A percentile compares a stretch with the other conserved stretches of the same genome.
Conservation (phyloP, 495 filamentous ascomycete species). For the Letharia lupina region DNA sequence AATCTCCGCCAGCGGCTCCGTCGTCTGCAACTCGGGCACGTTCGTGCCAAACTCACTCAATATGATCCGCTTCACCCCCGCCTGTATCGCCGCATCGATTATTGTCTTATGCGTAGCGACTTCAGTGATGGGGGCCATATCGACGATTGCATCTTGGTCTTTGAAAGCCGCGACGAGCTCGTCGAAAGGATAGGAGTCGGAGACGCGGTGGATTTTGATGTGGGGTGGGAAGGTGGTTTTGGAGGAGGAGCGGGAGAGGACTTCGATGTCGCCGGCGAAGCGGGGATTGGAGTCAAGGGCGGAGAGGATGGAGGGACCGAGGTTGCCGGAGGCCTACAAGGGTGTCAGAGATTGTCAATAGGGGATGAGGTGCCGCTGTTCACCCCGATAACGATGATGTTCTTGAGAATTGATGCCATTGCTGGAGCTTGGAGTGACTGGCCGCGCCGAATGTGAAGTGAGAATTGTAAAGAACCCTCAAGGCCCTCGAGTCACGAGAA, state of each 20-base stretch:
- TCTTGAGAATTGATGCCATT: constrained; percentile 23
- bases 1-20: constrained; percentile 35
- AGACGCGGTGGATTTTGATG: constrained; percentile 45
- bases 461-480: not conserved
- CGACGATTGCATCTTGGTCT: constrained; percentile 43
- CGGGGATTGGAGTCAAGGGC: constrained; percentile 28
- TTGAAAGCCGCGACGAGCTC: constrained; percentile 35
- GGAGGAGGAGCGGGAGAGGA: constrained; percentile 37
- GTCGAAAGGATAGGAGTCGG: constrained; percentile 58
- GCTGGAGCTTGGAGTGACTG: not conserved
- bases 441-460: not conserved
- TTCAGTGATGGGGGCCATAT: constrained; percentile 26
- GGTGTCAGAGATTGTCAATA: constrained; percentile 7
- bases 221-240: constrained; percentile 33
- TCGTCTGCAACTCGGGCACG: constrained; percentile 28
- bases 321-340: constrained; percentile 32
- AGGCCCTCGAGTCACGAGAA: not conserved
- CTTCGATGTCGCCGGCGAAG: constrained; percentile 49
- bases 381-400: constrained; percentile 30
- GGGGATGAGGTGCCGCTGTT: not conserved
- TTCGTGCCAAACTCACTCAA: constrained; percentile 43
- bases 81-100: constrained; percentile 44
- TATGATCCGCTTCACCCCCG: constrained; percentile 47
- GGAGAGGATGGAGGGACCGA: constrained; percentile 34
- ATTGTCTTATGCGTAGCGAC: constrained; percentile 34